phyloP scores from a whole-genome alignment of 352 stramenopile species.

The Pythium grandisporangium region DNA sequence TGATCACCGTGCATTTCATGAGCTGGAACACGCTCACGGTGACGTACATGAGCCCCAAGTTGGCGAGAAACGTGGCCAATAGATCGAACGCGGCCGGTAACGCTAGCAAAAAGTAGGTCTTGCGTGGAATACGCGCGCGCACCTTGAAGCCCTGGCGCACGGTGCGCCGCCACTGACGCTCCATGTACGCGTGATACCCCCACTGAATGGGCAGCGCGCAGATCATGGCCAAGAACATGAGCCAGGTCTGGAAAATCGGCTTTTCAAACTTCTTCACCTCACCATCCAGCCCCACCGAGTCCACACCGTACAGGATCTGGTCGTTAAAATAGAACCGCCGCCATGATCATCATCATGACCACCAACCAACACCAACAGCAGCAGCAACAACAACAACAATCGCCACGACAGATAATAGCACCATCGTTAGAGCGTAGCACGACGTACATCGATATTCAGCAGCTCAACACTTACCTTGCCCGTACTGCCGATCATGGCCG shows the following conservation, averaged over 20 bases:
- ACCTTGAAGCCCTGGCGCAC: constrained; percentile 60
- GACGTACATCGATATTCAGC: no score
- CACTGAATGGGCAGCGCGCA: constrained; percentile 92
- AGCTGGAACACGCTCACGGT: constrained; percentile 86
- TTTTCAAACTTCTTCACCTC: constrained; percentile 91
- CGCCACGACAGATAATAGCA: no score
- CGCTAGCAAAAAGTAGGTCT: constrained; percentile 93
- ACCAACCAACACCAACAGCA: no score
- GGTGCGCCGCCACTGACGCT: constrained; percentile 54
- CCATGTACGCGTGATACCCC: constrained; percentile 69
- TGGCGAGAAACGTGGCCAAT: constrained; percentile 89
- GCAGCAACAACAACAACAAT: no score
- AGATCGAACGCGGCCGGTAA: constrained; percentile 92
- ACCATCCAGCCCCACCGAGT: constrained; percentile 81
- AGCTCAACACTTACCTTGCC: no score
- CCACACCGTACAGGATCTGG: constrained; percentile 91
- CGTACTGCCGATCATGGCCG: constrained; percentile 24
- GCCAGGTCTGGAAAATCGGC: constrained; percentile 94
- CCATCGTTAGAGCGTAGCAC: no score
- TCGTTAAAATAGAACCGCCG: neutral
- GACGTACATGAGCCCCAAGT: constrained; percentile 91
- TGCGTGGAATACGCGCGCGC: constrained; percentile 68
- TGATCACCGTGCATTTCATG: constrained; percentile 91
- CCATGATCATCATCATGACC: no score
- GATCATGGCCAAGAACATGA: constrained; percentile 96